Evolutionary conservation across 116 monocot species (phyloP), one percentile per base, ranked within the genome.

Genomic region (Posidonia oceanica): DNA sequence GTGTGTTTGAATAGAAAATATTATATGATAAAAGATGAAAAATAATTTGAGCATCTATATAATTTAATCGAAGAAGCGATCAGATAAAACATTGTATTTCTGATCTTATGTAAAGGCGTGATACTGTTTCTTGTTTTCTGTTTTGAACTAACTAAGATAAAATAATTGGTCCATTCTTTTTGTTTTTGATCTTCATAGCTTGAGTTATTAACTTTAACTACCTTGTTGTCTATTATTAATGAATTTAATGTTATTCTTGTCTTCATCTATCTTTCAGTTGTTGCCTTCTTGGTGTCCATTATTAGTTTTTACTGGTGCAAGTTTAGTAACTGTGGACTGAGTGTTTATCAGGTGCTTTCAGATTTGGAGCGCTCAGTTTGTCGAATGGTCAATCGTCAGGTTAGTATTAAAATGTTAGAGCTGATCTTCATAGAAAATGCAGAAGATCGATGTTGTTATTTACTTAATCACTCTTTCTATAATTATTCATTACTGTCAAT

Each of bases 341-440:
- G 39, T 72, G 22, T 63, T 23, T 55, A 39, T 54, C 90, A 98
- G 93, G 93, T 98, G 52, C 78, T 98, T 61, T 93, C 98, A 60
- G 93, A 98, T 84, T 75, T 93, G 82, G 93, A 90, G 74, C 89
- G 98, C 59, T 98, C 90, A 74, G 79, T 80, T 68, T 98, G 98
- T 77, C 77, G 93, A 52, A 93, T 93, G 98, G 76, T 98, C 29
- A 85, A 98, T 40, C 74, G 52, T 52, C 93, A 98, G 87, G 98
- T 90, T 20, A 57, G 80, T 38, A 7, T 21, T 65, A 29, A 36
- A 39, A 7, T 7, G 39, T n/a, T 64, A 40, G 37, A 10, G 64
- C 17, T 64, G 14, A 5, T 39, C 16, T 64, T 37, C 64, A 41
- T 17, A 40, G 0, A 39, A 63, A 63, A 17, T 17, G 14, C 5